Percentiles rank a stretch among this genome's conserved stretches.
Evolutionary conservation across 345 rosid species (phyloP).

Genomic region (Citrus sp.): DNA sequence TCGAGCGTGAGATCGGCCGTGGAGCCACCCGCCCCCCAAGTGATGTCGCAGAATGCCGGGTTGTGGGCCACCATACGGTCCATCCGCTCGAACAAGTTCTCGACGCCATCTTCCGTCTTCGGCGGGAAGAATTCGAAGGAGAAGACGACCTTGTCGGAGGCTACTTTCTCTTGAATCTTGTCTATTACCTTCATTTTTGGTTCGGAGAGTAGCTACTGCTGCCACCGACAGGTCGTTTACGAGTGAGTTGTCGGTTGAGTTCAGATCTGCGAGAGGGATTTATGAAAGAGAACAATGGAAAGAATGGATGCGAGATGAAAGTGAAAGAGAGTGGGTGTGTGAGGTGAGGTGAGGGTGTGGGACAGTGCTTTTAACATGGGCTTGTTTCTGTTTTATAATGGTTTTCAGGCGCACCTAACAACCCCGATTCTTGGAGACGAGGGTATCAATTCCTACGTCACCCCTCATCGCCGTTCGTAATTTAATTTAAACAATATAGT

Average conservation of each 20-base stretch:
- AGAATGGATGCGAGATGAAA: neutral
- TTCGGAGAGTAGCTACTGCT: neutral
- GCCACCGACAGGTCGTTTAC: neutral
- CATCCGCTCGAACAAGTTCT: conserved; percentile 94
- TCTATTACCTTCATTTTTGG: conserved; percentile 81
- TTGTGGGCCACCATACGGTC: conserved; percentile 89
- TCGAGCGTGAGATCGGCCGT: conserved; percentile 95
- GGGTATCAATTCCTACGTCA: neutral
- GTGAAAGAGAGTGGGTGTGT: neutral
- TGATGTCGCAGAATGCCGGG: conserved; percentile 94
- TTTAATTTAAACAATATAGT: too few relatives aligned
- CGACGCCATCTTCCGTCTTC: conserved; percentile 95
- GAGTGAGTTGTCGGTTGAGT: too few relatives aligned
- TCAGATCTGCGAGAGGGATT: too few relatives aligned
- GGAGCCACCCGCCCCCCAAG: conserved; percentile 99
- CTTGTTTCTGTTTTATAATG: neutral
- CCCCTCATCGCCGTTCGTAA: too few relatives aligned
- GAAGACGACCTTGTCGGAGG: conserved; percentile 55
- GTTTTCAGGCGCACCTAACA: neutral
- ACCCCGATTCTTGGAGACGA: conserved; percentile 16
- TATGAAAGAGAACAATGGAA: too few relatives aligned
- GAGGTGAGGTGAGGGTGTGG: too few relatives aligned
- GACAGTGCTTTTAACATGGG: too few relatives aligned
- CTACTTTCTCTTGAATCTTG: conserved; percentile 48
- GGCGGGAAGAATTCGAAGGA: conserved; percentile 99